Evolutionary conservation across 345 rosid genomes (phyloP).

Genomic region (Brassica rapa): DNA sequence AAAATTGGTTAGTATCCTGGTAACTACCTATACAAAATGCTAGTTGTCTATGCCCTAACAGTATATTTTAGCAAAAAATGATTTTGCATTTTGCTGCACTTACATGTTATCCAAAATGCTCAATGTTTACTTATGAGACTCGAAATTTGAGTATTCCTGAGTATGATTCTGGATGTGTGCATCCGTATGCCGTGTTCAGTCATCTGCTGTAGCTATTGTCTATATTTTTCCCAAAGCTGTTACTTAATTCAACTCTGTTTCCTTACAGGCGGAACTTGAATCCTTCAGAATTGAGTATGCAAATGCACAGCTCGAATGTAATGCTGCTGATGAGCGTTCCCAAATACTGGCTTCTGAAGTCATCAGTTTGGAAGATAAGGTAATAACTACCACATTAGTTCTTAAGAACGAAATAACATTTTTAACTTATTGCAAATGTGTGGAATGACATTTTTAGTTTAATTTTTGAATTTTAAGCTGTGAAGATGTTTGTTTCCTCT

Average conservation of each 20-base stretch:
- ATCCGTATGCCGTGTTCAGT: constrained; percentile 8
- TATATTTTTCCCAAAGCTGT: constrained; percentile 6
- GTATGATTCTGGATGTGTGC: constrained; percentile 13
- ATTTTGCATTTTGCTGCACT: constrained; percentile 2
- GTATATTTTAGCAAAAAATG: constrained; percentile 16
- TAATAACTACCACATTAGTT: constrained; percentile 26
- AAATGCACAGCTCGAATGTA: constrained; percentile 83
- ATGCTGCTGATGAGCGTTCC: constrained; percentile 95
- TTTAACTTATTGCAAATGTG: background rate
- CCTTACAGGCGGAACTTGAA: constrained; percentile 81
- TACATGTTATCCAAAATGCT: constrained; percentile 1
- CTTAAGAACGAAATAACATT: background rate
- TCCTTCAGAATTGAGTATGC: constrained; percentile 66
- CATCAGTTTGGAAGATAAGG: constrained; percentile 99
- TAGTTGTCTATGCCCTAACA: constrained; percentile 5
- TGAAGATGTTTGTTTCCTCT: constrained; percentile 21
- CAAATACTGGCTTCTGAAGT: constrained; percentile 94
- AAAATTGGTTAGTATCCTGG: constrained; percentile 55
- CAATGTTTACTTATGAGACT: background rate
- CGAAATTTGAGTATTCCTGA: background rate
- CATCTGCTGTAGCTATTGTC: background rate
- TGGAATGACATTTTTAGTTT: constrained; percentile 15
- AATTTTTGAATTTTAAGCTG: background rate
- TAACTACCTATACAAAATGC: constrained; percentile 5
- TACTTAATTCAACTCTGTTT: constrained; percentile 9